These are phyloP conservation scores for Gleditsia sinensis DNA, from an alignment of 306 rosid species.

Conservation along the genomic window DNA sequence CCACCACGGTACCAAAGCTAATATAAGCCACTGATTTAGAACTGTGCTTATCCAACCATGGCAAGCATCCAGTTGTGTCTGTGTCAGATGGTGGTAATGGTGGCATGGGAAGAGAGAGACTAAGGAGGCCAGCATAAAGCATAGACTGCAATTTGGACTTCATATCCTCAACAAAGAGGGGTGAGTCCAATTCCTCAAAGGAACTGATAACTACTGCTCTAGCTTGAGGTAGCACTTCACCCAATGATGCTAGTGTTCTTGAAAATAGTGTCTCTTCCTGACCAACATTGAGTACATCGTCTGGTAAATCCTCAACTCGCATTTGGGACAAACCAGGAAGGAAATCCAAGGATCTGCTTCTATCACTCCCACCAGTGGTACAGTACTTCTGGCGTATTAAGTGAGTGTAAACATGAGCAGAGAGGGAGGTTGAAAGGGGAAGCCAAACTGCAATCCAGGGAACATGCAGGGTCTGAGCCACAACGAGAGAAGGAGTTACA, in stretches of 20 bases:
- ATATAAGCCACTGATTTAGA: slow-evolving; percentile 27
- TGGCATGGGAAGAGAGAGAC: neutral
- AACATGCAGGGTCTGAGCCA: slow-evolving; percentile 30
- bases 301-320: slow-evolving; percentile 22
- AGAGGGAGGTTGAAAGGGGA: neutral
- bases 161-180: slow-evolving; percentile 4
- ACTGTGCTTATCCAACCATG: slow-evolving; percentile 14
- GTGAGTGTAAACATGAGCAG: slow-evolving; percentile 20
- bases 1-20: slow-evolving; percentile 20
- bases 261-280: slow-evolving; percentile 17
- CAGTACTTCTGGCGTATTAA: neutral
- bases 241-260: neutral
- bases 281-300: neutral
- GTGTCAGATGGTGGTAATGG: neutral
- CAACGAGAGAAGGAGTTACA: neutral
- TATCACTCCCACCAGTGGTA: neutral
- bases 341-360: slow-evolving; percentile 13
- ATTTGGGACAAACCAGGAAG: slow-evolving; percentile 35
- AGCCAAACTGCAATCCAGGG: slow-evolving; percentile 43
- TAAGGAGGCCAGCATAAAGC: slow-evolving; percentile 30
- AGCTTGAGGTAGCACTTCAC: slow-evolving; percentile 30
- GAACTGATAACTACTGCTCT: slow-evolving; percentile 29
- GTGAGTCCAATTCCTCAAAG: slow-evolving; percentile 13
- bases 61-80: slow-evolving; percentile 13
- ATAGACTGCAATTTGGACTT: slow-evolving; percentile 29